phyloP scores from a whole-genome alignment of 306 rosid species.

The Pyrus communis region DNA sequence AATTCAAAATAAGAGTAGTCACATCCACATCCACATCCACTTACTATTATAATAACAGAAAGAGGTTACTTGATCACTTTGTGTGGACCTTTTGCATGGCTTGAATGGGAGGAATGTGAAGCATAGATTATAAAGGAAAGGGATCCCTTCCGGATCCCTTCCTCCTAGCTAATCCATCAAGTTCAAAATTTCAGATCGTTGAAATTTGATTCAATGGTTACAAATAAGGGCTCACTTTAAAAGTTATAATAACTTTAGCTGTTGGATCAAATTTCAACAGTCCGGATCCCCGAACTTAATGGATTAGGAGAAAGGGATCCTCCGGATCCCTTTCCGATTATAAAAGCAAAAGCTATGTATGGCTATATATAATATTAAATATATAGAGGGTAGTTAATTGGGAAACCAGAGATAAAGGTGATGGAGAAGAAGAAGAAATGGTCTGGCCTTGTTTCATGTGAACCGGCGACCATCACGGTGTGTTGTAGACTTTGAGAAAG shows the following conservation, averaged over 20 bases:
- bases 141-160: accelerated
- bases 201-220: accelerated
- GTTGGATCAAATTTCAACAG: too few relatives aligned
- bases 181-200: accelerated
- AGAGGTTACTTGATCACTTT: background rate
- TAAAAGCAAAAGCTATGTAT: constrained; percentile 3
- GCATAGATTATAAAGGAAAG: background rate
- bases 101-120: background rate
- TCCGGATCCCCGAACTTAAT: accelerated
- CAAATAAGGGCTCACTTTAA: accelerated
- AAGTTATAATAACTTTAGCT: too few relatives aligned
- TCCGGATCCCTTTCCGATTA: background rate
- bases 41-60: constrained; percentile 12
- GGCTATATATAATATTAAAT: background rate
- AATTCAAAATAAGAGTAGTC: background rate
- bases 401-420: constrained; percentile 26
- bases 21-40: background rate
- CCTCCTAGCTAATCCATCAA: too few relatives aligned
- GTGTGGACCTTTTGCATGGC: constrained; percentile 14
- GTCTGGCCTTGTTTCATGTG: constrained; percentile 35
- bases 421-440: constrained; percentile 6
- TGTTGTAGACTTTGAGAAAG: constrained; percentile 28
- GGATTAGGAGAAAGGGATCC: accelerated
- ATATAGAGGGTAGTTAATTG: constrained; percentile 14
- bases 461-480: constrained; percentile 59